These are phyloP conservation scores for Yamadazyma mexicana DNA, from an alignment of 1,139 yeast genomes.

Conservation along the genomic window DNA sequence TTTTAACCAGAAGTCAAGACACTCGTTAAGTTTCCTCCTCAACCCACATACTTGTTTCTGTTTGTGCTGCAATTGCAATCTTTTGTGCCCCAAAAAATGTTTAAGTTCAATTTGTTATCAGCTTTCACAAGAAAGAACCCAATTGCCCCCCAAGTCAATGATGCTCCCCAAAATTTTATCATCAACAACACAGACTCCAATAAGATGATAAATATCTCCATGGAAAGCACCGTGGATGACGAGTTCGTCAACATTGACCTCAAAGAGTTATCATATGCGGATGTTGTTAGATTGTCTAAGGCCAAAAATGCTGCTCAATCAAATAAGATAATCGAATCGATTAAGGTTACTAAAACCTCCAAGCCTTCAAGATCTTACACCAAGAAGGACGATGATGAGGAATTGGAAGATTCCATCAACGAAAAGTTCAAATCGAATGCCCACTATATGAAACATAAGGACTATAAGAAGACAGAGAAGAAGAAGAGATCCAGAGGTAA, in stretches of 20 bases:
- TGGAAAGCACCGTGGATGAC: constrained; percentile 31
- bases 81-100: constrained; percentile 6
- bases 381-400: constrained; percentile 6
- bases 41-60: neutral
- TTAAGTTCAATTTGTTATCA: constrained; percentile 5
- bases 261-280: constrained; percentile 44
- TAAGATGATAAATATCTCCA: constrained; percentile 33
- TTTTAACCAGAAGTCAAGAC: neutral
- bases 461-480: constrained; percentile 16
- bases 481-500: constrained; percentile 9
- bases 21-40: neutral
- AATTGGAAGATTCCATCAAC: constrained; percentile 12
- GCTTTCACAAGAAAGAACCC: neutral
- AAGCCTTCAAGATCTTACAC: constrained; percentile 3
- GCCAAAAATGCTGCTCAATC: constrained; percentile 5
- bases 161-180: constrained; percentile 29
- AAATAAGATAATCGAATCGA: constrained; percentile 3
- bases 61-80: neutral
- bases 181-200: constrained; percentile 22
- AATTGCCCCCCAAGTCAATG: neutral
- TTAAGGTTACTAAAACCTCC: constrained; percentile 7
- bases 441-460: constrained; percentile 21
- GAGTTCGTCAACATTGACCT: constrained; percentile 40
- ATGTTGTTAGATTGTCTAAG: constrained; percentile 33
- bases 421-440: constrained; percentile 21